phyloP scores from a whole-genome alignment of 495 filamentous ascomycete genomes.

The Paragyromitra xinjiangensis region DNA sequence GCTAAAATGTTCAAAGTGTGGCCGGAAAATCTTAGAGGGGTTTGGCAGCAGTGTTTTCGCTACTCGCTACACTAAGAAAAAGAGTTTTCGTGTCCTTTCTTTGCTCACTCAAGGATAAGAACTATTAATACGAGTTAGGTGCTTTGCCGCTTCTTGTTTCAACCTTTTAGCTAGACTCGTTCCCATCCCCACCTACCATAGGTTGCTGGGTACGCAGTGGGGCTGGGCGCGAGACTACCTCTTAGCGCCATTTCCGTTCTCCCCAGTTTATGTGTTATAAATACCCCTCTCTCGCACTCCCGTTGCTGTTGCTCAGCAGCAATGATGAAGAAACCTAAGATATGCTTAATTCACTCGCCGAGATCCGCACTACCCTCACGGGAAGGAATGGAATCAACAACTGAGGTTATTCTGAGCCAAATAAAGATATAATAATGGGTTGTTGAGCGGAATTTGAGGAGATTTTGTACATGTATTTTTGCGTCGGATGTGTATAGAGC shows the following conservation, averaged over 20 bases:
- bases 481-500: not conserved
- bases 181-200: too few relatives aligned
- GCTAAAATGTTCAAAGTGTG: too few relatives aligned
- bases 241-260: too few relatives aligned
- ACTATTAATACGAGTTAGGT: constrained; percentile 2
- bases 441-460: not conserved
- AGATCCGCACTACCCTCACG: constrained; percentile 15
- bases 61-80: constrained; percentile 4
- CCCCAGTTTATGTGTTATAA: constrained; percentile 3
- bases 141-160: constrained; percentile 8
- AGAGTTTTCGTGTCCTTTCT: not conserved
- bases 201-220: too few relatives aligned
- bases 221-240: too few relatives aligned
- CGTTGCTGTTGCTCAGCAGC: not conserved
- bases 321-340: constrained; percentile 33
- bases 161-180: not conserved
- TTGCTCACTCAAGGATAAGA: not conserved
- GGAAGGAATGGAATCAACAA: constrained; percentile 26
- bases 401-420: constrained; percentile 39
- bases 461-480: not conserved
- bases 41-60: constrained; percentile 8
- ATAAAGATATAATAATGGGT: not conserved
- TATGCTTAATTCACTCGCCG: constrained; percentile 47
- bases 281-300: not conserved
- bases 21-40: not conserved